phyloP scores from a whole-genome alignment of 2,329 filamentous ascomycete species.

The Fusarium acutatum region DNA sequence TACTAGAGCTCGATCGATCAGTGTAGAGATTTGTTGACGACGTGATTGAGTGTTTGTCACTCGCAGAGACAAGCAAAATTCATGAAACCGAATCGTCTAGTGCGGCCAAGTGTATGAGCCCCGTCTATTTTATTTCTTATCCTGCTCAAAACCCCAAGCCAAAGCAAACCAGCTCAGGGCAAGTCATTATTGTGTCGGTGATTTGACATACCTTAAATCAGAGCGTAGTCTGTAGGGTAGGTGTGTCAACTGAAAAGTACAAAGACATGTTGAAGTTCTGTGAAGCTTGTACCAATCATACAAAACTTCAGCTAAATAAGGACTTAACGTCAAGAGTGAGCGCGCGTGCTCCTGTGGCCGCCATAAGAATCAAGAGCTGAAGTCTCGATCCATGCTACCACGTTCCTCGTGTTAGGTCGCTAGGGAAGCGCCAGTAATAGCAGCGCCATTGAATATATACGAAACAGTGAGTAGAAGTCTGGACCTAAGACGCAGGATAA shows the following conservation, averaged over 20 bases:
- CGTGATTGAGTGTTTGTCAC: too few relatives aligned
- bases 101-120: not conserved
- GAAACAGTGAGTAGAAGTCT: slow-evolving; percentile 2
- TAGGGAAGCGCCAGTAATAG: not conserved
- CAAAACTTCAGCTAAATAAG: not conserved
- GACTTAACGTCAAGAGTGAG: not conserved
- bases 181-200: not conserved
- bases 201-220: not conserved
- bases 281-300: not conserved
- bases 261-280: not conserved
- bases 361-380: not conserved
- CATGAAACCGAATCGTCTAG: not conserved
- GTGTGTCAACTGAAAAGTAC: not conserved
- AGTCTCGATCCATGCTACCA: not conserved
- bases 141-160: not conserved
- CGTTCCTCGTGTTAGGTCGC: not conserved
- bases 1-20: not conserved
- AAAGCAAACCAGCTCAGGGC: not conserved
- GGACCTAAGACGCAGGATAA: not conserved
- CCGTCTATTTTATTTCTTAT: not conserved
- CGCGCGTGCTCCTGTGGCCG: not conserved
- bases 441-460: not conserved
- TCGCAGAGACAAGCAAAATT: not conserved
- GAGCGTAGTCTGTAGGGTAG: not conserved
- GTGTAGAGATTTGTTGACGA: not conserved